These are phyloP conservation scores for Limnomonas spitsbergensis DNA, from an alignment of 139 green algal species.

Conservation along the genomic window DNA sequence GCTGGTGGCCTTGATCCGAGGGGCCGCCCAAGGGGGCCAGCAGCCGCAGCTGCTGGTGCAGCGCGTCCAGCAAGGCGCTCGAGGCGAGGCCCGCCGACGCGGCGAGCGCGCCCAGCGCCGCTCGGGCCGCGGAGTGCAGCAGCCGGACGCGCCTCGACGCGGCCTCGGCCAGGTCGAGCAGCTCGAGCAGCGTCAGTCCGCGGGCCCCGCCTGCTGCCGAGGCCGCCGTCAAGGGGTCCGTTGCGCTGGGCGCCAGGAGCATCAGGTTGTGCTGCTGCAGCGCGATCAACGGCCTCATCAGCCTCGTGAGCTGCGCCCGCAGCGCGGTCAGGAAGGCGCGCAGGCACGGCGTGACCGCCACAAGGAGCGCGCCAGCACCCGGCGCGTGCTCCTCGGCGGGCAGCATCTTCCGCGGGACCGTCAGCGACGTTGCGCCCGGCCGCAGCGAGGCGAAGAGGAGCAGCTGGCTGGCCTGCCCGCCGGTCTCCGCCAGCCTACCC, in stretches of 20 bases:
- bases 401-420: neutral
- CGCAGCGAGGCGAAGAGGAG: neutral
- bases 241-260: neutral
- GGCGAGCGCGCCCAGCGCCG: neutral
- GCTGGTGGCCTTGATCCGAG: neutral
- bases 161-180: neutral
- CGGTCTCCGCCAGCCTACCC: neutral
- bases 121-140: neutral
- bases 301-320: neutral
- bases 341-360: conserved; percentile 8
- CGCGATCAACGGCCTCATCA: conserved; percentile 10
- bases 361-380: neutral
- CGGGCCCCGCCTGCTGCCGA: neutral
- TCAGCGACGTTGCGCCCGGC: neutral
- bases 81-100: neutral
- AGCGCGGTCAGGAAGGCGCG: conserved; percentile 9
- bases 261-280: conserved; percentile 23
- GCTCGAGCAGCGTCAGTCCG: neutral
- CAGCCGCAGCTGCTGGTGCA: neutral
- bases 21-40: neutral
- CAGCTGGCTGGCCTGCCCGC: neutral
- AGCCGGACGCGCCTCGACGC: neutral
- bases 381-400: neutral
- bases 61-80: neutral
- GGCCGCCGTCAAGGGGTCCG: neutral